phyloP scores from a whole-genome alignment of 2,329 filamentous ascomycete genomes.

The Calonectria fujianensis region DNA sequence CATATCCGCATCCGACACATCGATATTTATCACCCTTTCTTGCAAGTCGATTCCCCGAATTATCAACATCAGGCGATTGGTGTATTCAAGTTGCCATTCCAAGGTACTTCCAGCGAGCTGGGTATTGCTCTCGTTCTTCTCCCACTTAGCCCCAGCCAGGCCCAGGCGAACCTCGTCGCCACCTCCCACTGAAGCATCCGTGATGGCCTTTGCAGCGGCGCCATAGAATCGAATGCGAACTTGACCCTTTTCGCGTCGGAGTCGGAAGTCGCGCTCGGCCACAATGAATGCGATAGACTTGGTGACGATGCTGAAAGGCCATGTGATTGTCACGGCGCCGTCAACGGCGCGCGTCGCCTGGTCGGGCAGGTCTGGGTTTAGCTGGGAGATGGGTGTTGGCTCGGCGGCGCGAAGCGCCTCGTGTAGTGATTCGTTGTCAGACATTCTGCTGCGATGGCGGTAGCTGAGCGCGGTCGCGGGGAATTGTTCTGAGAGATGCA shows the following conservation, averaged over 20 bases:
- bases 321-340: constrained; percentile 88
- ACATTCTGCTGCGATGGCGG: constrained; percentile 51
- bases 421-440: constrained; percentile 45
- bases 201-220: constrained; percentile 80
- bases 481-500: constrained; percentile 41
- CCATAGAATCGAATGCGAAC: constrained; percentile 86
- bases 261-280: constrained; percentile 88
- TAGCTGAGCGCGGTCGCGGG: constrained; percentile 44
- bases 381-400: constrained; percentile 73
- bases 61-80: constrained; percentile 68
- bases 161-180: constrained; percentile 84
- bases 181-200: constrained; percentile 81
- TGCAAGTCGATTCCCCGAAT: constrained; percentile 65
- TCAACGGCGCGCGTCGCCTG: constrained; percentile 70
- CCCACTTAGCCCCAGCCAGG: constrained; percentile 82
- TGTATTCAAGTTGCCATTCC: constrained; percentile 76
- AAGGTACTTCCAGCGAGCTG: constrained; percentile 70
- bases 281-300: constrained; percentile 86
- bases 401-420: constrained; percentile 56
- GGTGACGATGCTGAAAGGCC: constrained; percentile 90
- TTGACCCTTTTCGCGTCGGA: constrained; percentile 86
- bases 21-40: constrained; percentile 72
- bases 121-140: constrained; percentile 69
- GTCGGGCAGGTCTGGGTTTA: constrained; percentile 69
- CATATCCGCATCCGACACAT: constrained; percentile 56